These are phyloP conservation scores for Pseudogymnoascus sp. DNA, from an alignment of 2,329 filamentous ascomycete species.

Conservation along the genomic window DNA sequence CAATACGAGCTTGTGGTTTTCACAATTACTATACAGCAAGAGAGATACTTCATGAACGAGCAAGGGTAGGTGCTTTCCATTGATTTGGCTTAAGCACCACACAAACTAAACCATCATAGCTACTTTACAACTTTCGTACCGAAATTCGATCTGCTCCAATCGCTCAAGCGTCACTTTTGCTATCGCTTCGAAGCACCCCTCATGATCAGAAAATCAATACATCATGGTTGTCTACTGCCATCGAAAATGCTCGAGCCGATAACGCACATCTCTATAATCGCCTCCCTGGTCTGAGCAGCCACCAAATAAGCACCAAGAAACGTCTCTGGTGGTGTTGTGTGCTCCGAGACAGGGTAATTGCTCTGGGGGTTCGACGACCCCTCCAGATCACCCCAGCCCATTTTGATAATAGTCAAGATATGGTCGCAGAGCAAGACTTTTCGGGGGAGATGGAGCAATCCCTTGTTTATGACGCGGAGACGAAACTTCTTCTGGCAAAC, in stretches of 20 bases:
- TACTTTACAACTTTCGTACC: neutral
- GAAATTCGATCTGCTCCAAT: neutral
- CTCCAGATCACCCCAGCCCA: neutral
- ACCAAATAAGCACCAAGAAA: neutral
- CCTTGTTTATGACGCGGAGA: neutral
- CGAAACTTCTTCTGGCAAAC: neutral
- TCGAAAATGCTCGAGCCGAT: neutral
- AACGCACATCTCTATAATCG: neutral
- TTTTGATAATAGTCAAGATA: neutral
- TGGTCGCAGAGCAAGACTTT: neutral
- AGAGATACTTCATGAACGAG: neutral
- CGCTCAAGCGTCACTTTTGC: neutral
- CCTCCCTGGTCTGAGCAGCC: neutral
- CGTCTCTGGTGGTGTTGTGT: neutral
- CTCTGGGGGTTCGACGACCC: neutral
- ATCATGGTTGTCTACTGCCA: neutral
- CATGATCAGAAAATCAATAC: neutral
- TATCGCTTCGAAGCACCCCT: neutral
- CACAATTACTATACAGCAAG: neutral
- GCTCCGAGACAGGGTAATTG: neutral
- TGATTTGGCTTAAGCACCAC: neutral
- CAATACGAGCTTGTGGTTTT: neutral
- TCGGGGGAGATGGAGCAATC: neutral
- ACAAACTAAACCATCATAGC: neutral
- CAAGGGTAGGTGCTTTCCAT: neutral